A percentile compares a stretch with the other conserved stretches of the same genome.
These are phyloP conservation scores for Phoma sp. DNA, from an alignment of 2,329 filamentous ascomycete genomes.

Conservation along the genomic window DNA sequence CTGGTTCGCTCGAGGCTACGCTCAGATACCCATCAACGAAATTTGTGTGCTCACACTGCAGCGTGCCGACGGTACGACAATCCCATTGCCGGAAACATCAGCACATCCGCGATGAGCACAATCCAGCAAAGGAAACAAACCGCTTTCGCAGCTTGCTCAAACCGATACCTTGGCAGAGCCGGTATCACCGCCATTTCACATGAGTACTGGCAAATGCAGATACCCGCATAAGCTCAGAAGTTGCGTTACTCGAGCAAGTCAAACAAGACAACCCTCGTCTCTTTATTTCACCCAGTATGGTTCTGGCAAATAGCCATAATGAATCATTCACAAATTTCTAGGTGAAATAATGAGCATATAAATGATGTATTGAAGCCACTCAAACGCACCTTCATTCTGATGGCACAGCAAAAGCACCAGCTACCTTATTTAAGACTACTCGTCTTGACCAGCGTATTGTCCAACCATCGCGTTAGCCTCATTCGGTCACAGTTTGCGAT, in stretches of 20 bases:
- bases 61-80: constrained; percentile 4
- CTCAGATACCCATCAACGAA: neutral
- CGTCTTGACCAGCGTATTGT: neutral
- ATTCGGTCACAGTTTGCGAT: constrained; percentile 19
- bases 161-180: neutral
- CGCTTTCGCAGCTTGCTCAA: constrained; percentile 6
- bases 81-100: neutral
- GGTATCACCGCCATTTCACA: neutral
- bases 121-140: constrained; percentile 5
- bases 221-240: constrained; percentile 2
- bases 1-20: neutral
- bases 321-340: too few species aligned
- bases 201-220: neutral
- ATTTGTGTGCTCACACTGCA: constrained; percentile 1
- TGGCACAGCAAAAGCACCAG: too few species aligned
- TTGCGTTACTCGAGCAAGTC: neutral
- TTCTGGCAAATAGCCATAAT: too few species aligned
- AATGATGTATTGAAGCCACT: too few species aligned
- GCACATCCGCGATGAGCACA: neutral
- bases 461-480: constrained; percentile 14
- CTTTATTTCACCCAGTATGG: too few species aligned
- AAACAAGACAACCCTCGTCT: neutral
- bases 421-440: neutral
- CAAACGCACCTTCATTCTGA: too few species aligned
- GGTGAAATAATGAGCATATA: too few species aligned